Evolutionary conservation across 139 green algal genomes (phyloP).

Genomic region (Coccomyxa sp.): DNA sequence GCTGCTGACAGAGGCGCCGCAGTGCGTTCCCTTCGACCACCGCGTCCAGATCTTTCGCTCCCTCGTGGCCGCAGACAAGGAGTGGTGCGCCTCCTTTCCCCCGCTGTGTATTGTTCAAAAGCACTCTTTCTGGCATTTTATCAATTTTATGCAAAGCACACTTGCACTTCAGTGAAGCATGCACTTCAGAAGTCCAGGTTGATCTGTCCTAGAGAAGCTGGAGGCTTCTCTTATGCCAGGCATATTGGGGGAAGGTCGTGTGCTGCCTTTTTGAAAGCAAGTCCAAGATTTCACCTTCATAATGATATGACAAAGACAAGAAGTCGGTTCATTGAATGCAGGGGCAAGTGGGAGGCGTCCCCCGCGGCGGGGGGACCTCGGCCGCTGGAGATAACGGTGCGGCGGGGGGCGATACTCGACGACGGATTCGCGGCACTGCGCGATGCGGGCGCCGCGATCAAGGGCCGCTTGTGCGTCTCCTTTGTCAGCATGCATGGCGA

Average conservation of each 20-base stretch:
- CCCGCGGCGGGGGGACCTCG: conserved; percentile 36
- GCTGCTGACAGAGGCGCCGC: conserved; percentile 51
- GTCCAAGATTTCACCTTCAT: background rate
- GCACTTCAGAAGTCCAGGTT: too few relatives aligned
- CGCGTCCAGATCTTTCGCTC: conserved; percentile 54
- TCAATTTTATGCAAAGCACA: too few relatives aligned
- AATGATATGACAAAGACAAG: too few relatives aligned
- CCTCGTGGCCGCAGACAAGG: conserved; percentile 56
- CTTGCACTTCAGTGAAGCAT: too few relatives aligned
- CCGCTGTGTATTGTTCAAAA: too few relatives aligned
- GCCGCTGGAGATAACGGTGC: conserved; percentile 36
- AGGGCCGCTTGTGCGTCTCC: conserved; percentile 56
- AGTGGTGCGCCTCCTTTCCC: conserved; percentile 15
- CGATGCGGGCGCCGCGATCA: conserved; percentile 28
- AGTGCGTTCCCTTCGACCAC: conserved; percentile 67
- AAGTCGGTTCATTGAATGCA: background rate
- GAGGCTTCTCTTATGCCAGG: too few relatives aligned
- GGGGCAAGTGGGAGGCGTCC: conserved; percentile 25
- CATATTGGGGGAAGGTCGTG: too few relatives aligned
- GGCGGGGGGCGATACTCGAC: conserved; percentile 57
- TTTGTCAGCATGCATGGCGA: conserved; percentile 67
- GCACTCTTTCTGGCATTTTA: background rate
- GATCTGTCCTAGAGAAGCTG: too few relatives aligned
- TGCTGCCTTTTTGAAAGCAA: background rate
- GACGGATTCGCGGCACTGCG: conserved; percentile 41